Base-by-base conservation (phyloP, 257 asterid species). In the Nicotiana attenuata region DNA sequence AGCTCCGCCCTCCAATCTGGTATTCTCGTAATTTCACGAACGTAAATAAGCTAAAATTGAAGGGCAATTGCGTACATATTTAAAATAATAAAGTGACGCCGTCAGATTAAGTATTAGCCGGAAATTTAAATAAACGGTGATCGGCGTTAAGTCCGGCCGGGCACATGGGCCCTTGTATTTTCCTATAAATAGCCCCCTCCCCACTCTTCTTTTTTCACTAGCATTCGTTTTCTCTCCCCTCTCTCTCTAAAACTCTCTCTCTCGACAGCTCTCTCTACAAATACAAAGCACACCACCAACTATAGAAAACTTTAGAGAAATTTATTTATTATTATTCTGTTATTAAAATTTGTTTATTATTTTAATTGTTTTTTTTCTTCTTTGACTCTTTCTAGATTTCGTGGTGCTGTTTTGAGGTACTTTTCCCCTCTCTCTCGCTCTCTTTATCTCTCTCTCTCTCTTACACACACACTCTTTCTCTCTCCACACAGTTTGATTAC, bases 401-500 rank as follows among this genome's bases (percentile, higher is more conserved):
- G 61, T 73, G 79, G 79, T 73, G 79, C 79, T 73, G 61, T 73
- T 73, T 47, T 31, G 61, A 73, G 79, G 79, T 73, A 73, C 79
- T 73, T 24, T 73, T 24, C 61, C 41, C 38, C 8, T 22, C 22
- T 47, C 79, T 73, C 61, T 47, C 60, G 15, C 57, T 52, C 57
- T 52, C 57, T 52, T 15, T 50, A 9, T 38, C 10, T 38, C 11
- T 1, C 11, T 8, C 0, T 38, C 10, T 14, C 55, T 0, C 55
- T 0, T 4, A 10, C 50, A 8, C 50, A 41, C 50, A 8, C 50
- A 41, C 50, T 24, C 10, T 22, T 13, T 64, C n/a, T 47, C 79
- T 73, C 79, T 73, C 79, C 79, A 47, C 61, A 73, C 38, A 73
- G 50, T 47, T 73, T 73, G 38, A 45, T 73, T 22, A 47, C 15